These are phyloP conservation scores for Diplodia mutila DNA, from an alignment of 2,329 filamentous ascomycete genomes.

Conservation along the genomic window DNA sequence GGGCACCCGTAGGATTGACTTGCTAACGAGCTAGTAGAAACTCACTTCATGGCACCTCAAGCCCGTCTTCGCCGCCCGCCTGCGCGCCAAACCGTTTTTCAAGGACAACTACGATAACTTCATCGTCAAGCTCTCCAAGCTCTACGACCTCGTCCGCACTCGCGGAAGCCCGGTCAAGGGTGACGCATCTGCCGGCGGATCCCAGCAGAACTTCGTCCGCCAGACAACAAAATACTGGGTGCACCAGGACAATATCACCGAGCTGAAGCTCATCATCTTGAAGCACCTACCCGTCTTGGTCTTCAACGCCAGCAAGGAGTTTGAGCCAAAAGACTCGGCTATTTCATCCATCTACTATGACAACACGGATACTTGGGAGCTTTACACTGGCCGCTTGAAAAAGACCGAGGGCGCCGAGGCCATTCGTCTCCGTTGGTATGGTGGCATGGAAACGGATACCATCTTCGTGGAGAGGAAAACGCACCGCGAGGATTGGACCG, in stretches of 20 bases:
- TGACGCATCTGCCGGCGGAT: conserved; percentile 86
- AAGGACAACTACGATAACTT: conserved; percentile 98
- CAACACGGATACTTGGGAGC: conserved; percentile 89
- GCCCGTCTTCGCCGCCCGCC: conserved; percentile 90
- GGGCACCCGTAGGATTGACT: neutral
- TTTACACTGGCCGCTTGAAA: conserved; percentile 92
- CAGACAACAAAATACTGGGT: conserved; percentile 99
- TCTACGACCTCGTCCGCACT: conserved; percentile 93
- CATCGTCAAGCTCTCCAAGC: conserved; percentile 88
- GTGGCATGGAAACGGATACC: conserved; percentile 90
- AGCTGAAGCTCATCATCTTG: conserved; percentile 94
- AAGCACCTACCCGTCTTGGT: conserved; percentile 97
- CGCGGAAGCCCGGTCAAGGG: conserved; percentile 90
- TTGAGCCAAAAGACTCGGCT: conserved; percentile 84
- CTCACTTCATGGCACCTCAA: conserved; percentile 89
- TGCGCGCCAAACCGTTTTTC: conserved; percentile 97
- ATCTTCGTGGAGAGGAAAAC: conserved; percentile 98
- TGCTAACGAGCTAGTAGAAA: conserved; percentile 64
- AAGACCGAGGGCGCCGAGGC: conserved; percentile 98
- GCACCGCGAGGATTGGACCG: conserved; percentile 98
- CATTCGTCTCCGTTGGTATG: conserved; percentile 95
- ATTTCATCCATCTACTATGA: conserved; percentile 99
- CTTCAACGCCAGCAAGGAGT: conserved; percentile 97
- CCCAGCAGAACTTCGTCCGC: conserved; percentile 92
- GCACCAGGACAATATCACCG: conserved; percentile 96